Conservation (phyloP, 179 eudicot genomes). For the Dionaea muscipula region DNA sequence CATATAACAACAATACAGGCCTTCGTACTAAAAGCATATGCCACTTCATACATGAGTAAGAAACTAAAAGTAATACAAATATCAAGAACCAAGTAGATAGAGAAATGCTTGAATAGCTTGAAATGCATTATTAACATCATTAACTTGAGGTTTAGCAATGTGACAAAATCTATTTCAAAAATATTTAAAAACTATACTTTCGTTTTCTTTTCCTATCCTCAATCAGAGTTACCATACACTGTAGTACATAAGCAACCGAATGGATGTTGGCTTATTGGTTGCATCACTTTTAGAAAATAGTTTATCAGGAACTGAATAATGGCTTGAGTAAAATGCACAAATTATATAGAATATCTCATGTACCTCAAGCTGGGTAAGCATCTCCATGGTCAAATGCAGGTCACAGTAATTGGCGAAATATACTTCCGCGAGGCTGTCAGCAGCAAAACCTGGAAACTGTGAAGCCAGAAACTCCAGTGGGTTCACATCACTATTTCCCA, state of each 20-base stretch:
- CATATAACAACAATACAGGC: neutral
- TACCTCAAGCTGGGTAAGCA: constrained; percentile 98
- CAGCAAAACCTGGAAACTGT: constrained; percentile 88
- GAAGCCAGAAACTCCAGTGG: constrained; percentile 68
- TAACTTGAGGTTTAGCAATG: neutral
- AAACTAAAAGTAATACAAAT: neutral
- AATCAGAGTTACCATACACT: too few species aligned
- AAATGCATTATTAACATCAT: neutral
- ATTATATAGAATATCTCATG: constrained; percentile 10
- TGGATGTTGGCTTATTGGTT: too few species aligned
- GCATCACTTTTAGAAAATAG: neutral
- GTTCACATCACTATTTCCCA: constrained; percentile 34
- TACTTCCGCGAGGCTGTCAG: constrained; percentile 84
- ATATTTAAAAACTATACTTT: too few species aligned
- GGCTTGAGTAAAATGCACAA: neutral
- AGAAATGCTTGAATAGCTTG: neutral
- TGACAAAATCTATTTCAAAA: neutral
- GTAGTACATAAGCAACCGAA: too few species aligned
- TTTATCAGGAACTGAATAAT: too few species aligned
- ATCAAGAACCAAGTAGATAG: neutral
- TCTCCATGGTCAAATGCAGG: constrained; percentile 67
- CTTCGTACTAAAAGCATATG: neutral
- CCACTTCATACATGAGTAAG: neutral
- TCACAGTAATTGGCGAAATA: constrained; percentile 77
- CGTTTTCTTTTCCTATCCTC: too few species aligned